Conservation (phyloP, 1,284 basidiomycete genomes). For the Pascua guehoae region DNA sequence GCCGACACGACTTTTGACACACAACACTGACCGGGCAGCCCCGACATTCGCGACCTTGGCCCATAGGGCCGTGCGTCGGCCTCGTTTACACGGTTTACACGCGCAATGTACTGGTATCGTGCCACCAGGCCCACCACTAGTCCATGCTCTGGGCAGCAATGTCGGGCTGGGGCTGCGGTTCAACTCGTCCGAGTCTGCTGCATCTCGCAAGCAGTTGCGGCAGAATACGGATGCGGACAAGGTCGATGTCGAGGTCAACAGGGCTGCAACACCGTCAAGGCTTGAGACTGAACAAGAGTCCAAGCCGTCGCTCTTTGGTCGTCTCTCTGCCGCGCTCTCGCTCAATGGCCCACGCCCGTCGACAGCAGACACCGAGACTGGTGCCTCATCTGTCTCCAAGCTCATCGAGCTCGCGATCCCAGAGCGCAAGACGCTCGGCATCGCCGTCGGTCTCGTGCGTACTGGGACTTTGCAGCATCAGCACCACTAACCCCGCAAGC, state of each 20-base stretch:
- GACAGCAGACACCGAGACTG: slow-evolving; percentile 5
- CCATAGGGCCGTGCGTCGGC: too few species aligned
- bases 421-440: slow-evolving; percentile 66
- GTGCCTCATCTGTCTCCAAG: slow-evolving; percentile 56
- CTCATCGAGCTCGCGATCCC: slow-evolving; percentile 71
- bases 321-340: slow-evolving; percentile 1
- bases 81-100: too few species aligned
- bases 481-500: slow-evolving; percentile 52
- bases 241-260: neutral
- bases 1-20: too few species aligned
- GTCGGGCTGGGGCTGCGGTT: slow-evolving; percentile 2
- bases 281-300: neutral
- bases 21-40: too few species aligned
- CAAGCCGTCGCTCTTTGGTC: neutral
- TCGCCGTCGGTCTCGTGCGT: slow-evolving; percentile 62
- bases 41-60: too few species aligned
- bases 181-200: slow-evolving; percentile 5
- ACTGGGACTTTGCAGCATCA: slow-evolving; percentile 5
- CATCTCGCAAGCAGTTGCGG: too few species aligned
- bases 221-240: too few species aligned
- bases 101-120: too few species aligned
- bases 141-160: neutral
- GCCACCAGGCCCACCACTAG: neutral
- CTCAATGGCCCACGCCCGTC: neutral
- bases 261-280: neutral